Conservation (phyloP, 495 filamentous ascomycete genomes). For the Eremomyces bilateralis region DNA sequence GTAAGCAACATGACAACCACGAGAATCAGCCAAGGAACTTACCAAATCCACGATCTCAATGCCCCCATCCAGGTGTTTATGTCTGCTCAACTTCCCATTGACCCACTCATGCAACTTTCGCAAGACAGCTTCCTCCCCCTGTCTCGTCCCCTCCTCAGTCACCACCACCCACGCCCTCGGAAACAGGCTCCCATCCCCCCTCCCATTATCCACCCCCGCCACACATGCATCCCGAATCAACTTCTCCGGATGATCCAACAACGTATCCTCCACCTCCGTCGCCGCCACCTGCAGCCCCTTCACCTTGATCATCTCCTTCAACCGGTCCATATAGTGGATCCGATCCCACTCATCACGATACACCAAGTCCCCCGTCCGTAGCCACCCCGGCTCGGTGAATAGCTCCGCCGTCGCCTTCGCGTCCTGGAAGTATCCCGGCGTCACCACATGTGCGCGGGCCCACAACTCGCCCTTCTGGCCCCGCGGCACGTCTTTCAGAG, state of each 20-base stretch:
- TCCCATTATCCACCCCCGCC: constrained; percentile 5
- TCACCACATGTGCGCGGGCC: constrained; percentile 4
- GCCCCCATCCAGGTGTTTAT: constrained; percentile 8
- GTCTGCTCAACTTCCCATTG: constrained; percentile 3
- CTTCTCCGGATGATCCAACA: constrained; percentile 6
- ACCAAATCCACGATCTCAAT: constrained; percentile 6
- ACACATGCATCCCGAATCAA: constrained; percentile 6
- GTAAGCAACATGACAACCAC: not conserved
- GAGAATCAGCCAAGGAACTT: not conserved
- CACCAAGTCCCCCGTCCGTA: constrained; percentile 7
- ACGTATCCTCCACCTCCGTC: constrained; percentile 6
- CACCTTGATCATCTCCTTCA: constrained; percentile 11
- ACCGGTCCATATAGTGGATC: constrained; percentile 6
- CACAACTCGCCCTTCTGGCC: constrained; percentile 6
- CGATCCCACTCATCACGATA: constrained; percentile 6
- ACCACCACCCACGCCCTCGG: constrained; percentile 8
- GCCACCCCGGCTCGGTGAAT: constrained; percentile 5
- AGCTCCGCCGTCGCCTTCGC: constrained; percentile 6
- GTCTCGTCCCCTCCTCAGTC: constrained; percentile 2
- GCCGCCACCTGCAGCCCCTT: constrained; percentile 9
- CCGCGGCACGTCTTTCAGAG: constrained; percentile 3
- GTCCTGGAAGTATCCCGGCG: constrained; percentile 7
- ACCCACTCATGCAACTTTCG: constrained; percentile 7
- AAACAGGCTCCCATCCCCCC: constrained; percentile 7
- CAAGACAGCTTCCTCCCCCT: constrained; percentile 2